These are phyloP conservation scores for Bipolaris victoriae DNA, from an alignment of 2,329 filamentous ascomycete species.

Conservation along the genomic window DNA sequence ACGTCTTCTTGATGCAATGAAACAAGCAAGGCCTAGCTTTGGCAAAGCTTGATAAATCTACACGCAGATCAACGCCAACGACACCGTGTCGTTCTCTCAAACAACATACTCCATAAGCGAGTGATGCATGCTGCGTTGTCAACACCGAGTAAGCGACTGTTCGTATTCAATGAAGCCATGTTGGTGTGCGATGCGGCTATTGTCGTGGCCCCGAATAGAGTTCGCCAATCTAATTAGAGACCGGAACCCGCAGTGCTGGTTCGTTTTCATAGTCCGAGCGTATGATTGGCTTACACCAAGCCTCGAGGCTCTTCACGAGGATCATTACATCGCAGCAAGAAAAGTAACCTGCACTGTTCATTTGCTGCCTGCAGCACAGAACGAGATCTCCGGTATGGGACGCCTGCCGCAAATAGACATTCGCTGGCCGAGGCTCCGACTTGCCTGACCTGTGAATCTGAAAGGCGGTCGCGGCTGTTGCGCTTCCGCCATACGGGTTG, in stretches of 20 bases:
- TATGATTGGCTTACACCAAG: background rate
- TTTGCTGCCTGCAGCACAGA: background rate
- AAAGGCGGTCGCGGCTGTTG: background rate
- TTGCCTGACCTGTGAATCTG: background rate
- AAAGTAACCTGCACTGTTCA: background rate
- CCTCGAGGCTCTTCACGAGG: background rate
- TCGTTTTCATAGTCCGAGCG: slow-evolving; percentile 1
- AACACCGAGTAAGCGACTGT: background rate
- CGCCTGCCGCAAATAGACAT: background rate
- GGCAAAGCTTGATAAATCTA: slow-evolving; percentile 2
- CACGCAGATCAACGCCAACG: background rate
- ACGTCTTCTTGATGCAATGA: background rate
- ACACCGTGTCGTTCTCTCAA: background rate
- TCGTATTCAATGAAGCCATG: background rate
- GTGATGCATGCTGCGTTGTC: background rate
- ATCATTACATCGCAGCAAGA: background rate
- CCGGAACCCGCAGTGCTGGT: background rate
- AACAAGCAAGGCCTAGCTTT: slow-evolving; percentile 9
- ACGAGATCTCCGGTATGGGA: background rate
- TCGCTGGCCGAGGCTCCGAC: background rate
- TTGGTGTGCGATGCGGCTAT: background rate
- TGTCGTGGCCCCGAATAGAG: background rate
- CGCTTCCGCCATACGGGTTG: background rate
- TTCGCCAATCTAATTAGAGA: background rate
- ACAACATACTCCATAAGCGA: background rate